phyloP scores from a whole-genome alignment of 2,329 filamentous ascomycete genomes.

The Diplodia sapinea region DNA sequence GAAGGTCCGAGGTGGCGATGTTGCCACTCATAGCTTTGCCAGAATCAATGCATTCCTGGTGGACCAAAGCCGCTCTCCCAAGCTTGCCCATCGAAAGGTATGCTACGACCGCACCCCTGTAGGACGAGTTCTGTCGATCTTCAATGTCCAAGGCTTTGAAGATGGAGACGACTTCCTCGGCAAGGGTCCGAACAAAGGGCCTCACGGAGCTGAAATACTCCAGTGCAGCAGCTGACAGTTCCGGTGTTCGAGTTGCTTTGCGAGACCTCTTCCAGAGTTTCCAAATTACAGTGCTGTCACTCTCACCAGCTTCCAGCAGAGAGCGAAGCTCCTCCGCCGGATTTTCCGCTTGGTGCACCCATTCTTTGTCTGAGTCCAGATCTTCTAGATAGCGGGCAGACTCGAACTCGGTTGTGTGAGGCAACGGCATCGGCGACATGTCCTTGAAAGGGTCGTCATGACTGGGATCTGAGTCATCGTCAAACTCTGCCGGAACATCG shows the following conservation, averaged over 20 bases:
- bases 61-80: conserved; percentile 48
- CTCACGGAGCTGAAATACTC: conserved; percentile 38
- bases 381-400: neutral
- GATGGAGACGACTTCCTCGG: conserved; percentile 39
- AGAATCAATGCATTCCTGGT: conserved; percentile 46
- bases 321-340: conserved; percentile 32
- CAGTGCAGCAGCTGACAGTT: conserved; percentile 38
- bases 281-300: conserved; percentile 37
- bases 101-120: conserved; percentile 53
- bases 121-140: conserved; percentile 51
- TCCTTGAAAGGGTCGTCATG: neutral
- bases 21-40: conserved; percentile 9
- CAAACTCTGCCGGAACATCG: too few species aligned
- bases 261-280: conserved; percentile 32
- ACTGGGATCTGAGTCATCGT: neutral
- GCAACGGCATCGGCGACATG: conserved; percentile 8
- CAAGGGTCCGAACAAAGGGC: conserved; percentile 9
- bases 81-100: conserved; percentile 51
- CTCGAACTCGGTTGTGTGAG: neutral
- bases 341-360: neutral
- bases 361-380: neutral
- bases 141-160: conserved; percentile 51
- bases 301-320: conserved; percentile 36
- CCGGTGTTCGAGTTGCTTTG: conserved; percentile 8
- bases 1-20: conserved; percentile 41